These are phyloP conservation scores for Gelatoporia subvermispora DNA, from an alignment of 768 basidiomycete species.

Conservation along the genomic window DNA sequence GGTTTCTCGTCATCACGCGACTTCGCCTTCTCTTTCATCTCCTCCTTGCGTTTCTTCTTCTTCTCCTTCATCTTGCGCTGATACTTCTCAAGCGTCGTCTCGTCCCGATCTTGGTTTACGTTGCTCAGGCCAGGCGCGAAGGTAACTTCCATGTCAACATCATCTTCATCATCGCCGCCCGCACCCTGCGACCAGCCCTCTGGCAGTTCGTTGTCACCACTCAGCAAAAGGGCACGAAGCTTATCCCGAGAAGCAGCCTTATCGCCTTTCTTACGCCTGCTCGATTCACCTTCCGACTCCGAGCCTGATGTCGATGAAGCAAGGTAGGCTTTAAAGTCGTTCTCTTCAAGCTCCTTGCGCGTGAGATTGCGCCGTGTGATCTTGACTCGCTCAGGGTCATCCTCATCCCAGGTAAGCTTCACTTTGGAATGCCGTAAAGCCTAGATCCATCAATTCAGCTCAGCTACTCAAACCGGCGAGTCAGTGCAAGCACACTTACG, in stretches of 20 bases:
- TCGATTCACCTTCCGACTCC: slow-evolving; percentile 53
- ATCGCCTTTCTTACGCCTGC: slow-evolving; percentile 38
- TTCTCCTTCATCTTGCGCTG: slow-evolving; percentile 89
- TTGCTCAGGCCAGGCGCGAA: slow-evolving; percentile 82
- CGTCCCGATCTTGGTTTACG: slow-evolving; percentile 47
- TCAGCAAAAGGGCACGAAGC: slow-evolving; percentile 73
- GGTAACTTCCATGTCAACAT: slow-evolving; percentile 91
- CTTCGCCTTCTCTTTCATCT: slow-evolving; percentile 38
- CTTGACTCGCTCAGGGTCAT: slow-evolving; percentile 82
- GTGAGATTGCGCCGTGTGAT: slow-evolving; percentile 76
- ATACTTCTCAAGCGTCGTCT: slow-evolving; percentile 88
- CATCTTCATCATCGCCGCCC: slow-evolving; percentile 32
- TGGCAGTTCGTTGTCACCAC: slow-evolving; percentile 62
- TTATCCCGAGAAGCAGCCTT: slow-evolving; percentile 55
- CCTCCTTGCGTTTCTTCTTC: slow-evolving; percentile 74
- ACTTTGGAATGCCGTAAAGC: slow-evolving; percentile 97
- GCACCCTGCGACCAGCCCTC: slow-evolving; percentile 74
- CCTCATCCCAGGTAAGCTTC: slow-evolving; percentile 97
- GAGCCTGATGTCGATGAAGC: slow-evolving; percentile 45
- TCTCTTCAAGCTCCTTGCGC: slow-evolving; percentile 84
- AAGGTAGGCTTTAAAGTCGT: slow-evolving; percentile 67
- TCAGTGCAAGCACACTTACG: slow-evolving; percentile 44
- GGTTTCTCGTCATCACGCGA: slow-evolving; percentile 17
- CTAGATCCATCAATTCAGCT: slow-evolving; percentile 32
- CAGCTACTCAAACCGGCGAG: not conserved